These are phyloP conservation scores for Colletotrichum sublineola DNA, from an alignment of 2,329 filamentous ascomycete species.

Conservation along the genomic window DNA sequence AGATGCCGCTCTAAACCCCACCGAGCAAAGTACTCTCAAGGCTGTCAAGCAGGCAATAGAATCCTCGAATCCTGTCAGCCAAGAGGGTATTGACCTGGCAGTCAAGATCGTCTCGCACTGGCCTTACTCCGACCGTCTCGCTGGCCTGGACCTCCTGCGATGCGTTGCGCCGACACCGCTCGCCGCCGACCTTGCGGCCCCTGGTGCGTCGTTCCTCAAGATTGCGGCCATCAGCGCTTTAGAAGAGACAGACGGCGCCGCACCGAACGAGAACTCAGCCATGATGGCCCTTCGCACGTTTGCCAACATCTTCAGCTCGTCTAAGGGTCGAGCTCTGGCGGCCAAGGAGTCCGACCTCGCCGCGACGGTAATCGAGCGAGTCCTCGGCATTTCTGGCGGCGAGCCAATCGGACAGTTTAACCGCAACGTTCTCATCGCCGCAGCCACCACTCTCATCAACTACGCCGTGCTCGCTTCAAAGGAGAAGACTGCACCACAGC, in stretches of 20 bases:
- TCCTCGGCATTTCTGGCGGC: conserved; percentile 65
- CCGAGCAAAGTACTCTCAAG: conserved; percentile 74
- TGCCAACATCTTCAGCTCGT: conserved; percentile 85
- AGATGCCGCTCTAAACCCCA: conserved; percentile 78
- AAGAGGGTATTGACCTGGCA: conserved; percentile 71
- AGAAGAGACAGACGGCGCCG: conserved; percentile 62
- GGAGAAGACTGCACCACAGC: conserved; percentile 55
- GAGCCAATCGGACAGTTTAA: conserved; percentile 70
- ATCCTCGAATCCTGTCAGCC: conserved; percentile 61
- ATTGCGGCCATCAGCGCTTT: conserved; percentile 57
- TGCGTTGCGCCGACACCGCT: conserved; percentile 78
- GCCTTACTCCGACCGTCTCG: conserved; percentile 84
- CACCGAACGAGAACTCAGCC: conserved; percentile 80
- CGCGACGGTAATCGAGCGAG: conserved; percentile 72
- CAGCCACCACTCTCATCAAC: conserved; percentile 88
- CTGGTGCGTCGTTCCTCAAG: conserved; percentile 71
- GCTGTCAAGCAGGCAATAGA: conserved; percentile 75
- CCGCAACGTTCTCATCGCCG: conserved; percentile 84
- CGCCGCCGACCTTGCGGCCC: conserved; percentile 71
- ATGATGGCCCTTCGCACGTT: conserved; percentile 90
- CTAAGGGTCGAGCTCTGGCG: conserved; percentile 76
- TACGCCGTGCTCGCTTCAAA: conserved; percentile 78
- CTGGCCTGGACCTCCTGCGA: conserved; percentile 89
- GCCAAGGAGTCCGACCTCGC: conserved; percentile 71
- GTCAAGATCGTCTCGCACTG: conserved; percentile 82